Evolutionary conservation across 495 filamentous ascomycete species (phyloP).

Genomic region (Astrocystis sublimbata): DNA sequence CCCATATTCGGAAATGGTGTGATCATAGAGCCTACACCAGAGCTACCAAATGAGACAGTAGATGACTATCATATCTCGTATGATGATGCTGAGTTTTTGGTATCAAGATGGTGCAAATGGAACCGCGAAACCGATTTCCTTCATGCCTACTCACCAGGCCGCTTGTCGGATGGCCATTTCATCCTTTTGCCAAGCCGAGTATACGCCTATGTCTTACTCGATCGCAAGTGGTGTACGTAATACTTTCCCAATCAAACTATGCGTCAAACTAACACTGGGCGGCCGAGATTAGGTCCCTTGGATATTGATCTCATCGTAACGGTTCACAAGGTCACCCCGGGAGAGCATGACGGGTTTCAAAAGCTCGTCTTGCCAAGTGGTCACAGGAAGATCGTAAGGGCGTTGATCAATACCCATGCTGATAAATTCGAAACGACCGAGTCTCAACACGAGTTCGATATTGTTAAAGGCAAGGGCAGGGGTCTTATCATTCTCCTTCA

Average conservation of each 20-base stretch:
- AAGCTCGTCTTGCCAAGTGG: slow-evolving; percentile 13
- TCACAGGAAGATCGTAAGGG: slow-evolving; percentile 38
- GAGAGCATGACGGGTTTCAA: neutral
- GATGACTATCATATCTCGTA: neutral
- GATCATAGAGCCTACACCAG: neutral
- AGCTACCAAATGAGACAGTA: neutral
- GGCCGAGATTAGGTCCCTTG: neutral
- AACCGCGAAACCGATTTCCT: neutral
- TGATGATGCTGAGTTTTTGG: neutral
- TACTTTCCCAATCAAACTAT: neutral
- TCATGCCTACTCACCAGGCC: neutral
- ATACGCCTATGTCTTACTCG: neutral
- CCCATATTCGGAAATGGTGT: neutral
- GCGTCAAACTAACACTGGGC: neutral
- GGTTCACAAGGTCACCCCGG: neutral
- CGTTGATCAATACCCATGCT: slow-evolving; percentile 42
- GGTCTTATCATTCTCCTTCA: slow-evolving; percentile 46
- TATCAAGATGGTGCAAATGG: neutral
- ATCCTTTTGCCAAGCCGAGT: neutral
- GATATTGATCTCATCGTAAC: neutral
- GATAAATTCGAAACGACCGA: slow-evolving; percentile 31
- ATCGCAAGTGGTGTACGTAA: neutral
- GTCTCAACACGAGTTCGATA: slow-evolving; percentile 27
- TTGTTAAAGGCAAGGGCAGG: slow-evolving; percentile 45
- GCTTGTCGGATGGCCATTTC: neutral